Percentiles rank a stretch among this genome's conserved stretches.
Evolutionary conservation across 805 yeast genomes (phyloP).

Genomic region (Kuraishia cidri): DNA sequence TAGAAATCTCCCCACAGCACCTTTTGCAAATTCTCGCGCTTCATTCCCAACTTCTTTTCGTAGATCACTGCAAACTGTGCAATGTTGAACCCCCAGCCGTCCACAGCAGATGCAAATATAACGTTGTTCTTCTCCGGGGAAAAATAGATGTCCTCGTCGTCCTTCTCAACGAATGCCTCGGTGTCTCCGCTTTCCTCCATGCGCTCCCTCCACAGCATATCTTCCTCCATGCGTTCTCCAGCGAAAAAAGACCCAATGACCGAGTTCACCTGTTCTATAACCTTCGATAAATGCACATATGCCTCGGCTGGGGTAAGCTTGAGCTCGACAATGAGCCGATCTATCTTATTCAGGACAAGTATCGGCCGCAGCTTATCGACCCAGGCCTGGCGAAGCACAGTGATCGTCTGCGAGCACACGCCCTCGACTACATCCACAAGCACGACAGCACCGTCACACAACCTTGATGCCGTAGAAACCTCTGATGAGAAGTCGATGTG

Average conservation of each 20-base stretch:
- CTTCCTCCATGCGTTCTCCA: conserved; percentile 89
- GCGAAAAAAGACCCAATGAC: conserved; percentile 89
- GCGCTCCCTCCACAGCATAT: conserved; percentile 64
- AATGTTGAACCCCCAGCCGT: conserved; percentile 96
- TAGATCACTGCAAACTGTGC: conserved; percentile 84
- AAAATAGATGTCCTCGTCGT: conserved; percentile 78
- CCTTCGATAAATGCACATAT: conserved; percentile 64
- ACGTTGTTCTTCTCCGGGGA: conserved; percentile 86
- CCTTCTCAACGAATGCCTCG: conserved; percentile 59
- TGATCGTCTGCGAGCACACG: conserved; percentile 94
- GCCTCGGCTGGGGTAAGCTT: conserved; percentile 81
- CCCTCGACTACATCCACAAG: conserved; percentile 97
- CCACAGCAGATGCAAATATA: conserved; percentile 82
- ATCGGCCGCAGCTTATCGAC: conserved; percentile 83
- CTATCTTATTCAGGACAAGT: conserved; percentile 85
- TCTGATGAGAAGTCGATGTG: conserved; percentile 96
- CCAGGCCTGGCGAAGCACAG: conserved; percentile 94
- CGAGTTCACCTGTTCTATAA: conserved; percentile 90
- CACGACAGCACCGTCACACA: conserved; percentile 96
- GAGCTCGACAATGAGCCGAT: conserved; percentile 75
- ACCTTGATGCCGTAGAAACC: conserved; percentile 90
- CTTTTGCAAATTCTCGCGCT: conserved; percentile 66
- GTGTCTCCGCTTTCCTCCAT: conserved; percentile 30
- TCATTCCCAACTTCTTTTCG: conserved; percentile 77
- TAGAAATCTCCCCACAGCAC: conserved; percentile 96